phyloP scores from a whole-genome alignment of 2,329 filamentous ascomycete genomes.

The Colletotrichum lupini region DNA sequence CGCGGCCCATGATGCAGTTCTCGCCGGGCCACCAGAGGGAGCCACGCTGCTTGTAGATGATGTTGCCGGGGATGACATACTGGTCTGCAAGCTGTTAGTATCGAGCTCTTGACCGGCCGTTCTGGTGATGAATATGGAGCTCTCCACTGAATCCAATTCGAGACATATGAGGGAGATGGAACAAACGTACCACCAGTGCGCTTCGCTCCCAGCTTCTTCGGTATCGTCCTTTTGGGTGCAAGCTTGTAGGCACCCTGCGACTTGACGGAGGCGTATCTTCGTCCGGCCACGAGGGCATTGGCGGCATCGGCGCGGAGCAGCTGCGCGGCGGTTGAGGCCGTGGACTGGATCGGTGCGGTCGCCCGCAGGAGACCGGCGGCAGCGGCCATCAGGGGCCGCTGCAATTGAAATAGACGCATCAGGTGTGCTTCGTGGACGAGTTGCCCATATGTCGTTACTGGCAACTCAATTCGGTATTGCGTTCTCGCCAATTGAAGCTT shows the following conservation, averaged over 20 bases:
- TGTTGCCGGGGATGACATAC: conserved; percentile 95
- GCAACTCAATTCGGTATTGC: conserved; percentile 18
- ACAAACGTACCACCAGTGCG: conserved; percentile 80
- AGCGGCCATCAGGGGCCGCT: conserved; percentile 58
- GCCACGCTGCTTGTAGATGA: conserved; percentile 96
- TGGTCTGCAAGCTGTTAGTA: conserved; percentile 68
- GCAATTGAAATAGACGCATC: conserved; percentile 60
- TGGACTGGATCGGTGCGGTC: conserved; percentile 34
- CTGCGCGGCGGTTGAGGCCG: conserved; percentile 15
- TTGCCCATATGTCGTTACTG: conserved; percentile 28
- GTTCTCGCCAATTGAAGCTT: conserved; percentile 19
- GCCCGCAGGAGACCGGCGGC: conserved; percentile 43
- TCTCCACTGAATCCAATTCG: not conserved
- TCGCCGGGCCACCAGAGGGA: conserved; percentile 96
- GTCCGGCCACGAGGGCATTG: conserved; percentile 58
- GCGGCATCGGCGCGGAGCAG: conserved; percentile 37
- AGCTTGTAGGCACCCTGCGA: conserved; percentile 76
- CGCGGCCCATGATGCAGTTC: conserved; percentile 93
- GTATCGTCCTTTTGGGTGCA: conserved; percentile 67
- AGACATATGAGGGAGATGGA: not conserved
- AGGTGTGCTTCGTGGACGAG: conserved; percentile 33
- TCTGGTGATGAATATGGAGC: not conserved
- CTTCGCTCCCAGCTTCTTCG: conserved; percentile 94
- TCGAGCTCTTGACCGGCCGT: not conserved
- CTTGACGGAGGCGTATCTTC: conserved; percentile 69